Evolutionary conservation across 768 basidiomycete species (phyloP).

Genomic region (Suillus clintonianus): DNA sequence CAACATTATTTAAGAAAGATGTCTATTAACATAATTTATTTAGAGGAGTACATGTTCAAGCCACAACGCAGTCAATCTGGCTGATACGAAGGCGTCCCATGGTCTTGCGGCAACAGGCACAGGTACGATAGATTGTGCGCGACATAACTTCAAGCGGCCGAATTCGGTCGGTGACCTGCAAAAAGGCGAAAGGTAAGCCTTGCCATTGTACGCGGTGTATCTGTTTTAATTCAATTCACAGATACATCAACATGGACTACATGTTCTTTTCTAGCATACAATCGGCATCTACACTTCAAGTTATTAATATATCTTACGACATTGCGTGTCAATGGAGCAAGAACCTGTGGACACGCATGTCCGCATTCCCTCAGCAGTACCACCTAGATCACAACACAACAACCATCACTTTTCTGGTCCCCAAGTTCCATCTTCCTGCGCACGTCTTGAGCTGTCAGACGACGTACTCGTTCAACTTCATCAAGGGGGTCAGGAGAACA

Average conservation of each 20-base stretch:
- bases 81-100: not conserved
- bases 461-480: conserved; percentile 30
- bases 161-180: conserved; percentile 16
- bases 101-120: not conserved
- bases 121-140: conserved; percentile 13
- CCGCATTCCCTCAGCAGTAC: conserved; percentile 10
- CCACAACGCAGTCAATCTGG: not conserved
- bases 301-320: conserved; percentile 16
- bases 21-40: not conserved
- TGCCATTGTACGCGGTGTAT: not conserved
- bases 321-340: conserved; percentile 17
- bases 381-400: not conserved
- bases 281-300: not conserved
- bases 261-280: conserved; percentile 7
- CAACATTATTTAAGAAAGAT: not conserved
- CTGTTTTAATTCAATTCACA: not conserved
- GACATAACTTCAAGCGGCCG: conserved; percentile 12
- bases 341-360: conserved; percentile 8
- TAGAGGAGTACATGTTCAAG: conserved; percentile 24
- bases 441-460: conserved; percentile 30
- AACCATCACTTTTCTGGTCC: conserved; percentile 25
- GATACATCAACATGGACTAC: conserved; percentile 21
- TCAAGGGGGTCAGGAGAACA: conserved; percentile 25
- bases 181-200: conserved; percentile 16
- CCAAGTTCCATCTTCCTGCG: conserved; percentile 36